Evolutionary conservation across 2,329 filamentous ascomycete genomes (phyloP), one percentile per base, ranked within the genome.

Genomic region (Clonostachys rhizophaga): DNA sequence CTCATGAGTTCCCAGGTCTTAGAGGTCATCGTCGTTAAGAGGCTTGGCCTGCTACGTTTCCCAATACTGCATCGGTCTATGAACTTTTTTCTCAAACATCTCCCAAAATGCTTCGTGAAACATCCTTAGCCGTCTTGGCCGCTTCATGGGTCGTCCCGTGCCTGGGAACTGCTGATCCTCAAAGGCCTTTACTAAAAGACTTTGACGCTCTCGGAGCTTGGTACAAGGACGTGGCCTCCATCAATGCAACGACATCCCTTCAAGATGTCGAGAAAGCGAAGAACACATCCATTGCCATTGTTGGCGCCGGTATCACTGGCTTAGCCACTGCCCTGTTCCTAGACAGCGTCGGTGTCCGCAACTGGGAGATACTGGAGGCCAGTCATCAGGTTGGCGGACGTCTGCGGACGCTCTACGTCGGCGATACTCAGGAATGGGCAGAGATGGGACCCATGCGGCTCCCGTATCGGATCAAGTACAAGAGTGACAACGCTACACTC

Each of bases 391-490:
- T 70, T 3, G 68, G 68, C 2, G 68, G 69, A 7, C 62, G 68
- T n/a, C 65, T 71, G 42, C 62, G 64, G 40, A 71, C 68, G 5
- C 58, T 62, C n/a, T 71, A 69, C 46, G 57, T 71, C 8, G 67
- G 66, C 51, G 58, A 63, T 43, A 63, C 64, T 7, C 37, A 49
- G 14, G 54, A 58, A 63, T 56, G 53, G 43, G 54, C 54, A 37
- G 57, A 72, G 49, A 69, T 72, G 62, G 69, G 69, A 0, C 68
- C 68, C 1, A 71, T 72, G 69, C 62, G 69, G 2, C 68, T 72
- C 45, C 68, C 69, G 0, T 59, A 68, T 17, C 61, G 57, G 42
- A 61, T 70, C 45, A 66, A 60, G 1, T 69, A 70, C 45, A 51
- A 61, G 1, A 65, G 65, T 40, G 67, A 60, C 6, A 70, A 71